Base-by-base conservation (phyloP, 2,329 filamentous ascomycete species). In the Ophiostoma quercus region DNA sequence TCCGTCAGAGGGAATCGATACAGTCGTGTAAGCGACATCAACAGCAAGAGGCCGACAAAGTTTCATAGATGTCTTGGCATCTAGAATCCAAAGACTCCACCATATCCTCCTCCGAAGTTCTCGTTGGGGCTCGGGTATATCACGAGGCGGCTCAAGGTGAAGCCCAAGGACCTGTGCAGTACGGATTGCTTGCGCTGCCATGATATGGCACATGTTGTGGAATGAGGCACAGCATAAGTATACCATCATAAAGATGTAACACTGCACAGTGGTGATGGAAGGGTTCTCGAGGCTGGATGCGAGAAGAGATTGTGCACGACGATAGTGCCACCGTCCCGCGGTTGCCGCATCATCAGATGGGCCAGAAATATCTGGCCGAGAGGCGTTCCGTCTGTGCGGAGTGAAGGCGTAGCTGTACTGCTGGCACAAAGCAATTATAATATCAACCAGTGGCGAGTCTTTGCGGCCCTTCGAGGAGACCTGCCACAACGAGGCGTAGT, bases 191-290 rank as follows among this genome's bases (percentile, higher is more conserved):
- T 80, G 75, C 1, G 78, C 80, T 14, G 79, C 71, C 2, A 78
- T 75, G 69, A 76, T 79, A 70, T 84, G 77, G 3, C 80, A 78
- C 77, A 82, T 84, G 73, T 84, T 85, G 60, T 81, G 80, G 70
- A 82, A 83, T 0, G 81, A 81, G 0, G 79, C 83, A 68, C 79
- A 80, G 73, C 79, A 82, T 2, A 85, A 78, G 73, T 84, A 86
- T 1, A 81, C 72, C 25, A 76, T 75, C 9, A 22, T 29, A 8
- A 47, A 47, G 6, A 47, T n/a, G 7, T 47, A 47, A 16, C 43
- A 47, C 16, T 47, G 43, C 14, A 47, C 43, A 8, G 43, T 47
- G 43, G 43, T 47, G 4, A 47, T n/a, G 16, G 43, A 47, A 6
- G 43, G 43, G 6, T 47, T 47, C 43, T 47, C 43, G 43, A 47